Conservation (phyloP, 139 green algal species). For the Closterium sp. region DNA sequence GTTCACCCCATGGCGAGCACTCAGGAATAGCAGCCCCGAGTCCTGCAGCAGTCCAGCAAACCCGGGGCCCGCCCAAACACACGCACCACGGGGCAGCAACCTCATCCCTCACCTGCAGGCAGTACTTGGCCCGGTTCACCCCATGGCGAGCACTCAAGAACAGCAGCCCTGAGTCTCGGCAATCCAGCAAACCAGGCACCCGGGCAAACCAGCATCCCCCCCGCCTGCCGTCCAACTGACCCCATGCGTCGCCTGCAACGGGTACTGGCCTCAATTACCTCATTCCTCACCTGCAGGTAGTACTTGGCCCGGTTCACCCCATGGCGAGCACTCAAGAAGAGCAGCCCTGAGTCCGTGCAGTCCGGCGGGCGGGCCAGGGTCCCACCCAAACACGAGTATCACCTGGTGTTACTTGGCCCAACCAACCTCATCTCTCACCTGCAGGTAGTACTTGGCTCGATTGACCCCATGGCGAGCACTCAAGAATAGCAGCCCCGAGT, state of each 20-base stretch:
- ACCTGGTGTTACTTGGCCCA: neutral
- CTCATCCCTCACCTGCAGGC: constrained; percentile 13
- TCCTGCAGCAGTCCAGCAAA: neutral
- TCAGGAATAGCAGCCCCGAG: neutral
- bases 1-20: neutral
- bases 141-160: neutral
- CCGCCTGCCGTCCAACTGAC: constrained; percentile 17
- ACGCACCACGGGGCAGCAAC: no score
- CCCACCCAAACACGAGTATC: constrained; percentile 36
- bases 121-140: neutral
- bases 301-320: neutral
- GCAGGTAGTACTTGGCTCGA: neutral
- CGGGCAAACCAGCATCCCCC: constrained; percentile 32
- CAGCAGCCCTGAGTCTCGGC: neutral
- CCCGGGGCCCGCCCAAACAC: constrained; percentile 35
- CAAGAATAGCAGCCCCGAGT: constrained; percentile 10
- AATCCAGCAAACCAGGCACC: constrained; percentile 11
- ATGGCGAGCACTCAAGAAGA: neutral
- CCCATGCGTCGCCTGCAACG: no score
- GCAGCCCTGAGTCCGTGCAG: neutral
- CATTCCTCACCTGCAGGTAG: constrained; percentile 10
- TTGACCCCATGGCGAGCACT: neutral
- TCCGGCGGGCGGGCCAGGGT: constrained; percentile 16
- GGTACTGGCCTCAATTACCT: no score
- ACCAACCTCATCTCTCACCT: neutral